Conservation (phyloP, 177 flowering plant genomes). For the Vitis hybrid region DNA sequence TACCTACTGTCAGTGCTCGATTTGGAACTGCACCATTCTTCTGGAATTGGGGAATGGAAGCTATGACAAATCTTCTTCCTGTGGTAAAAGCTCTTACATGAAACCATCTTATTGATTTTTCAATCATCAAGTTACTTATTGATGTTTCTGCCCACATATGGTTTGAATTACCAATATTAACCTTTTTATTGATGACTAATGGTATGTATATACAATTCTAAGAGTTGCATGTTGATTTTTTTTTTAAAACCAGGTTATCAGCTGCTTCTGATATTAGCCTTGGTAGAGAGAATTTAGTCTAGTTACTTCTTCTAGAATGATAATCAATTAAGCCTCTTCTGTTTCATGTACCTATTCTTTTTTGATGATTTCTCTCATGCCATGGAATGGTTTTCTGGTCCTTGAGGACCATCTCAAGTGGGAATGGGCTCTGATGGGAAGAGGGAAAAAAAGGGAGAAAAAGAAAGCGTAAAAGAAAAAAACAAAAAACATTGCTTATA, state of each 20-base stretch:
- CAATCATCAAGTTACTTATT: background rate
- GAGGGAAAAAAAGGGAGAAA: no score
- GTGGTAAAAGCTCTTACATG: constrained; percentile 39
- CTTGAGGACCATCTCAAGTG: background rate
- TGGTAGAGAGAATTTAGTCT: background rate
- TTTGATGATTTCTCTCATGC: background rate
- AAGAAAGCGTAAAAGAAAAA: background rate
- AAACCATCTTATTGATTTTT: background rate
- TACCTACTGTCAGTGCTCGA: constrained; percentile 96
- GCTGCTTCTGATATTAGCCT: background rate
- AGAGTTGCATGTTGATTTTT: background rate
- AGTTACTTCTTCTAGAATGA: background rate
- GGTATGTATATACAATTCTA: background rate
- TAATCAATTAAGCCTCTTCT: background rate
- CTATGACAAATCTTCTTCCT: constrained; percentile 67
- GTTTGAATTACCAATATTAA: background rate
- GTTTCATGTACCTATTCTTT: background rate
- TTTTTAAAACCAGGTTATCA: background rate
- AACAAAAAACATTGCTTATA: constrained; percentile 1
- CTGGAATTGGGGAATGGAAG: constrained; percentile 98
- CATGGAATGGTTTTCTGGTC: background rate
- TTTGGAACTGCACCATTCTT: constrained; percentile 97
- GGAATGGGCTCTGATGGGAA: no score
- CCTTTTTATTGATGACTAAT: background rate
- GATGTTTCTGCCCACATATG: background rate